These are phyloP conservation scores for Tetrastigma voinierianum DNA, from an alignment of 164 flowering plant genomes.

Conservation along the genomic window DNA sequence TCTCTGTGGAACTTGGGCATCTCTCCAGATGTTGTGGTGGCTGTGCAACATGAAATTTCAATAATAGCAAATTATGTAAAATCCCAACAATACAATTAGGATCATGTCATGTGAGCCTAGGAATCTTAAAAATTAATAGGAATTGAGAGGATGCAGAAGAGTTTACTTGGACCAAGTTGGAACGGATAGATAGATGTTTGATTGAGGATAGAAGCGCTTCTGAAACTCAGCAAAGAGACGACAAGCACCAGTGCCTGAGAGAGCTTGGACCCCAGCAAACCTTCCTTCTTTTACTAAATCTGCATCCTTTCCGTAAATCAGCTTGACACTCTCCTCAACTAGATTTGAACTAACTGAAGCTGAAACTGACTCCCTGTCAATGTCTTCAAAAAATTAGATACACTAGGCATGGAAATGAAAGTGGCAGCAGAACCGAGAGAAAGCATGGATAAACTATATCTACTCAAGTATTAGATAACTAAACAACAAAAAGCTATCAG, in stretches of 20 bases:
- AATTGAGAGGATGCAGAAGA: neutral
- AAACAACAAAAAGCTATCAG: no score
- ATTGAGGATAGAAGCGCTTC: conserved; percentile 28
- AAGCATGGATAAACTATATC: no score
- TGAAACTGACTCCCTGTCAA: conserved; percentile 30
- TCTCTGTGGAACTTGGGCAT: conserved; percentile 34
- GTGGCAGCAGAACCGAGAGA: no score
- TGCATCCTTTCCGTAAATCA: conserved; percentile 30
- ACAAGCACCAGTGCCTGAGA: conserved; percentile 46
- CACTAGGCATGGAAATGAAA: no score
- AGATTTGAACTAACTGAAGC: conserved; percentile 21
- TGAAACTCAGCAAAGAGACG: conserved; percentile 45
- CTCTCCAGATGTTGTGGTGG: conserved; percentile 45
- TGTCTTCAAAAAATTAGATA: no score
- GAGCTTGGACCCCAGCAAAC: conserved; percentile 36
- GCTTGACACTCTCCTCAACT: conserved; percentile 34
- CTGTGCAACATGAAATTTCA: conserved; percentile 9
- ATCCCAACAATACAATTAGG: no score
- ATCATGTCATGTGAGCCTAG: no score
- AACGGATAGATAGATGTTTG: conserved; percentile 26
- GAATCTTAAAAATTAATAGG: neutral
- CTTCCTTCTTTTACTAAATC: conserved; percentile 28
- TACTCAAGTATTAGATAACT: no score
- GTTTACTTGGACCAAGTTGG: conserved; percentile 47
- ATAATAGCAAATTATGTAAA: neutral